phyloP scores from a whole-genome alignment of 768 basidiomycete genomes.

The Leucocoprinus birnbaumii region DNA sequence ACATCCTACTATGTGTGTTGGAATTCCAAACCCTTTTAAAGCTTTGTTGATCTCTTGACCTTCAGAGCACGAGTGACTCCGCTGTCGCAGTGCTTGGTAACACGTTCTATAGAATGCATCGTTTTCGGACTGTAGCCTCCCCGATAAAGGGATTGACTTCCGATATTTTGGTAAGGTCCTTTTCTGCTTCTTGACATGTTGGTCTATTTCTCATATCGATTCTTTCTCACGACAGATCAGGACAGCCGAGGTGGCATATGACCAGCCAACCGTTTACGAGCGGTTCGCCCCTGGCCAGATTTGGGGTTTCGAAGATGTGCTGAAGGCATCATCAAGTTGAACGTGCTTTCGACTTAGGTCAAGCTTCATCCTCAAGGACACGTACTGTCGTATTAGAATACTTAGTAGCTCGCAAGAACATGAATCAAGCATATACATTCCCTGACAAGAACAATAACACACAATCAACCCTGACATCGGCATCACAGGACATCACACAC shows the following conservation, averaged over 20 bases:
- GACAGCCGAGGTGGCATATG: constrained; percentile 43
- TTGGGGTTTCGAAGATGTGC: constrained; percentile 5
- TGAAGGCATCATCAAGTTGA: not conserved
- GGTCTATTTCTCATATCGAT: not conserved
- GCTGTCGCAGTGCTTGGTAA: constrained; percentile 43
- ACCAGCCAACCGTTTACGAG: constrained; percentile 12
- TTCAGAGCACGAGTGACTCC: constrained; percentile 52
- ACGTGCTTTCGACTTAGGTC: not conserved
- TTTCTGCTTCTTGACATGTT: not conserved
- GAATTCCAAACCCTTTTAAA: not conserved
- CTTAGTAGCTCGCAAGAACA: no score
- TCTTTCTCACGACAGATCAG: constrained; percentile 43
- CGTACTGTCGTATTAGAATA: not conserved
- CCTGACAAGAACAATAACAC: not conserved
- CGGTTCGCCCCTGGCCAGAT: constrained; percentile 15
- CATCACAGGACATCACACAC: not conserved
- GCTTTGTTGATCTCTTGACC: not conserved
- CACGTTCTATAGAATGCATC: constrained; percentile 74
- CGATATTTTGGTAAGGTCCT: constrained; percentile 65
- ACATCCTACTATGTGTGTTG: constrained; percentile 63
- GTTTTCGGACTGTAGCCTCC: constrained; percentile 75
- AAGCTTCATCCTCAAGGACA: not conserved
- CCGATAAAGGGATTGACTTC: constrained; percentile 84
- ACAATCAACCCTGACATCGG: not conserved
- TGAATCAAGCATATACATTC: not conserved